Evolutionary conservation across 1,139 yeast genomes (phyloP), one percentile per base, ranked within the genome.

Genomic region (Protomyces pachydermus): DNA sequence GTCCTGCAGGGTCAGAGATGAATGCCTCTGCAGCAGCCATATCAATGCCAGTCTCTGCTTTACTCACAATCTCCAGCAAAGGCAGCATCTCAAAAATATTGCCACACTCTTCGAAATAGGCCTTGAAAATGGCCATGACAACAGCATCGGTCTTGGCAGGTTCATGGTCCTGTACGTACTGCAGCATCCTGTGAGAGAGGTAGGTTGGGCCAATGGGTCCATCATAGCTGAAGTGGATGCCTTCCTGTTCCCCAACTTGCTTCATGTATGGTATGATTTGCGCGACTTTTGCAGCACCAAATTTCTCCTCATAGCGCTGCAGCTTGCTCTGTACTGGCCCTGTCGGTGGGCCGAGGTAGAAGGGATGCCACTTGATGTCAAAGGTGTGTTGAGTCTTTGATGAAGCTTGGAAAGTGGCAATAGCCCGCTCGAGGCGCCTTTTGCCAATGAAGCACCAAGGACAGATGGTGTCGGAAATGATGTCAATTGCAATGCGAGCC

Each of bases 391-490:
- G 20, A n/a, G 20, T 23, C 18, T 9, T 18, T 16, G 60, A 46
- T 12, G 58, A 45, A 34, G 45, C 42, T 28, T 28, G 48, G 39
- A 66, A 63, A 12, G 56, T 34, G 34, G 48, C 20, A 37, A 67
- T 67, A 20, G 68, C 68, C 18, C 60, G 60, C 46, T 61, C 65
- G 34, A 67, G 65, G 25, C 63, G 60, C 16, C 66, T 34, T 38
- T 64, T 58, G 54, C 68, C 68, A 12, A 67, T 57, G 54, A 60
- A 65, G 64, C 68, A 67, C 65, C 66, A 67, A n/a, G 68, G 68
- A 38, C 68, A 67, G 56, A 67, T 58, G 25, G 65, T 67, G 61
- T 67, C 68, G 9, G 67, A 64, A 23, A 67, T 51, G 42, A 67
- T 64, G 10, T 61, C 58, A 38, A 67, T 65, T 1, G 63, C 58